Evolutionary conservation across 352 stramenopile genomes (phyloP).

Genomic region (Globisporangium canariense): DNA sequence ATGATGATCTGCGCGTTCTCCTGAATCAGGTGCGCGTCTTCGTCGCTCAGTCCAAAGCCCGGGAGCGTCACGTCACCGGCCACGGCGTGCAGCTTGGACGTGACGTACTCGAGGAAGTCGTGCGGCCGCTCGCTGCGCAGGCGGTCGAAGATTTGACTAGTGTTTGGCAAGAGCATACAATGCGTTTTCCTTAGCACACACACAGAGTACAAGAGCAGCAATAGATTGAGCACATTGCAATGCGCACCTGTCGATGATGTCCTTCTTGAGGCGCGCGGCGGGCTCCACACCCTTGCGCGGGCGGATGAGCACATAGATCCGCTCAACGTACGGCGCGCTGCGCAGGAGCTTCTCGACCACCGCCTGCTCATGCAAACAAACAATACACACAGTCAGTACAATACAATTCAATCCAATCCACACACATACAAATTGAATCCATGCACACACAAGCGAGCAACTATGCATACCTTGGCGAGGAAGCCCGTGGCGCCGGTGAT

Average conservation of each 20-base stretch:
- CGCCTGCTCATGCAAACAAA: constrained; percentile 28
- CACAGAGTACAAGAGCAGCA: background rate
- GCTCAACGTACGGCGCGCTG: constrained; percentile 49
- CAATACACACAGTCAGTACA: constrained; percentile 5
- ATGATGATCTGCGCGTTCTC: constrained; percentile 62
- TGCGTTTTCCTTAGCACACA: background rate
- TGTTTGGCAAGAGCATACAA: background rate
- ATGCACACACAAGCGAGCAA: background rate
- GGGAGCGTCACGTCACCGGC: constrained; percentile 69
- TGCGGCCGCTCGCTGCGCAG: constrained; percentile 40
- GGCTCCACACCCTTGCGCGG: constrained; percentile 66
- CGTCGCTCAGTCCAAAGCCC: constrained; percentile 44
- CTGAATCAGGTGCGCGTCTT: constrained; percentile 43
- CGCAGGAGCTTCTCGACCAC: constrained; percentile 81
- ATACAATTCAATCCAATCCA: background rate
- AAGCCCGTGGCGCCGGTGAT: constrained; percentile 87
- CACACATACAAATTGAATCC: background rate
- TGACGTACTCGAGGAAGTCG: constrained; percentile 51
- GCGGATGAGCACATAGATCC: constrained; percentile 79
- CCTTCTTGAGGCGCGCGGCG: constrained; percentile 54
- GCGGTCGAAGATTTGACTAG: constrained; percentile 70
- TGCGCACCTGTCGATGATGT: constrained; percentile 56
- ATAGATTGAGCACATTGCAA: background rate
- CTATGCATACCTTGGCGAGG: constrained; percentile 60
- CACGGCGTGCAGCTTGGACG: constrained; percentile 56